A percentile compares a stretch with the other conserved stretches of the same genome.
Evolutionary conservation across 495 filamentous ascomycete genomes (phyloP).

Genomic region (Oleoguttula mirabilis): DNA sequence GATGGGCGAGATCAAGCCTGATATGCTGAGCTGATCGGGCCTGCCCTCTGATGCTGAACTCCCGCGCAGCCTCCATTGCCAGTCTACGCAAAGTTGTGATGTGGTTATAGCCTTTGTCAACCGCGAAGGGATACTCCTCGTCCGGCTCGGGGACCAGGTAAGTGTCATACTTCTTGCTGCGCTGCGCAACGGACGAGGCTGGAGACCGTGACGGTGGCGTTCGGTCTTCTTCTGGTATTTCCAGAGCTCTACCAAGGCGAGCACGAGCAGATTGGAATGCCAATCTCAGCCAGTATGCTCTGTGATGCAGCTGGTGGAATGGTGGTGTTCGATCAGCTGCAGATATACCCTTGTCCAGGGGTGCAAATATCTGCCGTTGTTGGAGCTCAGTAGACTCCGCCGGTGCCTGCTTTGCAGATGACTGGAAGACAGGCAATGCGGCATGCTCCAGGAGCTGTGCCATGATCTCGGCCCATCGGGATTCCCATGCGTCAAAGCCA

Average conservation of each 20-base stretch:
- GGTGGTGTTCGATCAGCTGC: constrained; percentile 54
- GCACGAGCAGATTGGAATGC: constrained; percentile 53
- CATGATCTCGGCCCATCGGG: constrained; percentile 72
- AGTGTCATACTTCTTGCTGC: constrained; percentile 64
- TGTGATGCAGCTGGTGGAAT: constrained; percentile 72
- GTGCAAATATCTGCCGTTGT: constrained; percentile 37
- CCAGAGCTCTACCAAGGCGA: constrained; percentile 47
- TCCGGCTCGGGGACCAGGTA: constrained; percentile 74
- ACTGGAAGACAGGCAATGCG: constrained; percentile 3
- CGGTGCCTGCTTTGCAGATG: background rate
- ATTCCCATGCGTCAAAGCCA: constrained; percentile 80
- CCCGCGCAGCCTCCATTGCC: constrained; percentile 46
- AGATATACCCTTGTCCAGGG: constrained; percentile 55
- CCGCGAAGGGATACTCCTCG: constrained; percentile 41
- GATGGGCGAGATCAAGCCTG: constrained; percentile 55
- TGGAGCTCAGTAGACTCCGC: constrained; percentile 2
- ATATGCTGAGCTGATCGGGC: constrained; percentile 54
- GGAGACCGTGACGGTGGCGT: constrained; percentile 53
- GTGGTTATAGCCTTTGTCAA: constrained; percentile 46
- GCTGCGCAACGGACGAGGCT: constrained; percentile 53
- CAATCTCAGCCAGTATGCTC: constrained; percentile 72
- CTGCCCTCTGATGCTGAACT: constrained; percentile 55
- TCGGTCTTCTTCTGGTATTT: constrained; percentile 66
- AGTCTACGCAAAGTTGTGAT: constrained; percentile 47
- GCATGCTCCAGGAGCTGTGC: constrained; percentile 48